Percentiles rank a stretch among this genome's conserved stretches.
Conservation (phyloP, 352 stramenopile species). For the Phytophthora agathidicida region DNA sequence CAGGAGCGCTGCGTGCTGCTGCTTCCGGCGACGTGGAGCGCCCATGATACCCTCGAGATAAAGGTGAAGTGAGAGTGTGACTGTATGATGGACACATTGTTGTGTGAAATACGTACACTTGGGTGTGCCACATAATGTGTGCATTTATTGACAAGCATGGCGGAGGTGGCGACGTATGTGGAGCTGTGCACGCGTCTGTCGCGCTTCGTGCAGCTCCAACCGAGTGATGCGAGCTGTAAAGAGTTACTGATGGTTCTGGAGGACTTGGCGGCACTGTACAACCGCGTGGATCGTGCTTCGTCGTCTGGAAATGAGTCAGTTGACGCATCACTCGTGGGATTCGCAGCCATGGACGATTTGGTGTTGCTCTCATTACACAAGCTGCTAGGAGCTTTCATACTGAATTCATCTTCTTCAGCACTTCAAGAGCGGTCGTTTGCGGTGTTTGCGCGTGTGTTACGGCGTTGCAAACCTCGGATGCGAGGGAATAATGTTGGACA, state of each 20-base stretch:
- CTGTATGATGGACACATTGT: not conserved
- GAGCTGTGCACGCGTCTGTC: constrained; percentile 73
- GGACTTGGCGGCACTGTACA: constrained; percentile 41
- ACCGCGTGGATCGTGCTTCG: constrained; percentile 11
- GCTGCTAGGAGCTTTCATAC: constrained; percentile 47
- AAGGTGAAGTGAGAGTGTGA: constrained; percentile 7
- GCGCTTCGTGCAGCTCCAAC: constrained; percentile 52
- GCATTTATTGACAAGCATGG: constrained; percentile 22
- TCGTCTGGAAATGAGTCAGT: not conserved
- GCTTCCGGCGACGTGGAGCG: constrained; percentile 23
- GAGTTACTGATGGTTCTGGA: constrained; percentile 30
- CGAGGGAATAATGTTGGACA: constrained; percentile 9
- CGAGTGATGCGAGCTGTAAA: constrained; percentile 13
- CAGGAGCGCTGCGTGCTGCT: constrained; percentile 64
- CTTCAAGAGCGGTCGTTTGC: constrained; percentile 35
- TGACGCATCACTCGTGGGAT: constrained; percentile 10
- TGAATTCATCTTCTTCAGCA: constrained; percentile 1
- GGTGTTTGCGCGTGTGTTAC: constrained; percentile 38
- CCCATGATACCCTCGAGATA: constrained; percentile 23
- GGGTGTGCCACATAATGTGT: constrained; percentile 6
- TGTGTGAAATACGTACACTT: not conserved
- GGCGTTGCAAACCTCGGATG: constrained; percentile 39
- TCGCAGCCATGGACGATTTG: constrained; percentile 66
- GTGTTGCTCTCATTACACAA: constrained; percentile 70
- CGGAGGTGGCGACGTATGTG: constrained; percentile 48